phyloP scores from a whole-genome alignment of 768 basidiomycete genomes.

The Mycena olivaceomarginata region DNA sequence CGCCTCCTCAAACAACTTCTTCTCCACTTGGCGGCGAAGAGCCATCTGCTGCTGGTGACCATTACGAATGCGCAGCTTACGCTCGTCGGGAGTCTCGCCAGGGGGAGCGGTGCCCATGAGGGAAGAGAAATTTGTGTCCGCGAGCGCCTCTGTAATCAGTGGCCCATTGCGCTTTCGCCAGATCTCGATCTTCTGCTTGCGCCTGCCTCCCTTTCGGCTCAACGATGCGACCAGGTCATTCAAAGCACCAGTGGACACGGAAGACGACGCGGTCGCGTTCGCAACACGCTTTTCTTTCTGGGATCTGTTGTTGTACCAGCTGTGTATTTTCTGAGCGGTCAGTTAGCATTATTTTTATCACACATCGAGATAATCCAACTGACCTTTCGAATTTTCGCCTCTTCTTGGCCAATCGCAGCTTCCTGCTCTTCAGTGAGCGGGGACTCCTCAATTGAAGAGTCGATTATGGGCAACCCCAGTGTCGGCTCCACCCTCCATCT shows the following conservation, averaged over 20 bases:
- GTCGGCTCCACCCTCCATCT: too few species aligned
- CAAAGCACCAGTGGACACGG: not conserved
- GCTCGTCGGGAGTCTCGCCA: not conserved
- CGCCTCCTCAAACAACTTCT: not conserved
- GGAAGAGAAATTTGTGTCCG: not conserved
- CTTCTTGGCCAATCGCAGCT: too few species aligned
- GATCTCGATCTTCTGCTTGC: not conserved
- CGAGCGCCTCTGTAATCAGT: not conserved
- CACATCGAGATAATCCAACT: too few species aligned
- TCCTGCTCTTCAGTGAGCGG: too few species aligned
- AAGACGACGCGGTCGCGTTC: not conserved
- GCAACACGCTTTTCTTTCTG: not conserved
- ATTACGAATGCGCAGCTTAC: not conserved
- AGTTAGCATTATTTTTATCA: too few species aligned
- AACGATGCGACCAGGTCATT: not conserved
- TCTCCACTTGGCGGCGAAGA: not conserved
- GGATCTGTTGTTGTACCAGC: constrained; percentile 7
- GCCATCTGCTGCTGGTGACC: not conserved
- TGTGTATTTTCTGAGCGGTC: not conserved
- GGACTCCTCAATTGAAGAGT: too few species aligned
- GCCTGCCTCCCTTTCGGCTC: not conserved
- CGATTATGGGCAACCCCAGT: too few species aligned
- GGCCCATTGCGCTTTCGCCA: not conserved
- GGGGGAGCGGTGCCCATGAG: not conserved
- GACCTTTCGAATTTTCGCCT: too few species aligned